phyloP scores from a whole-genome alignment of 805 yeast genomes.

The Metschnikowia corniflorae region DNA sequence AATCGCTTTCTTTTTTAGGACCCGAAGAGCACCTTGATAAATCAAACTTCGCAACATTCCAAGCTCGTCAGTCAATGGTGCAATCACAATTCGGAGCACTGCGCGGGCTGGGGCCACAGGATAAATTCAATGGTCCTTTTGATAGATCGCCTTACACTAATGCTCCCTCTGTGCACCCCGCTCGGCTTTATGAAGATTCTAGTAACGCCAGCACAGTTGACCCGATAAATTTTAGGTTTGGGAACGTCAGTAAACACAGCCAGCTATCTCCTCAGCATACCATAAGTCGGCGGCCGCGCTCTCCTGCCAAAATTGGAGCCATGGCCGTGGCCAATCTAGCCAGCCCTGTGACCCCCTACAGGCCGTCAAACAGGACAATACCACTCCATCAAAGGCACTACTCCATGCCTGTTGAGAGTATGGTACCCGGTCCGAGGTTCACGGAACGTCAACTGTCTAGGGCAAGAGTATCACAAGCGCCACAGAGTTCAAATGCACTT shows the following conservation, averaged over 20 bases:
- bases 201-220: conserved; percentile 30
- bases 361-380: conserved; percentile 19
- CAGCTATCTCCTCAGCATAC: conserved; percentile 12
- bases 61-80: background rate
- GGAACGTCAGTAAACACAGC: conserved; percentile 21
- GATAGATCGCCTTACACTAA: conserved; percentile 9
- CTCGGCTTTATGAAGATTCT: conserved; percentile 17
- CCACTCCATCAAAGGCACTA: conserved; percentile 38
- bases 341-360: conserved; percentile 34
- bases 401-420: conserved; percentile 38
- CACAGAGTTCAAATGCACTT: conserved; percentile 3
- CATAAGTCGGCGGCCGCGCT: conserved; percentile 41
- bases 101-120: background rate
- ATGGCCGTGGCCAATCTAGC: conserved; percentile 56
- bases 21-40: background rate
- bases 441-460: conserved; percentile 4
- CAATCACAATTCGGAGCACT: background rate
- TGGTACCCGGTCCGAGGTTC: background rate
- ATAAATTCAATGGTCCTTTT: conserved; percentile 1
- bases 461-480: conserved; percentile 1
- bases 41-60: background rate
- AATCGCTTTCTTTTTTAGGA: conserved; percentile 12
- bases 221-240: conserved; percentile 36
- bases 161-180: conserved; percentile 5
- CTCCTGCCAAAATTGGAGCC: conserved; percentile 74